Evolutionary conservation across 2,329 filamentous ascomycete genomes (phyloP).

Genomic region (Fusarium chlamydosporum): DNA sequence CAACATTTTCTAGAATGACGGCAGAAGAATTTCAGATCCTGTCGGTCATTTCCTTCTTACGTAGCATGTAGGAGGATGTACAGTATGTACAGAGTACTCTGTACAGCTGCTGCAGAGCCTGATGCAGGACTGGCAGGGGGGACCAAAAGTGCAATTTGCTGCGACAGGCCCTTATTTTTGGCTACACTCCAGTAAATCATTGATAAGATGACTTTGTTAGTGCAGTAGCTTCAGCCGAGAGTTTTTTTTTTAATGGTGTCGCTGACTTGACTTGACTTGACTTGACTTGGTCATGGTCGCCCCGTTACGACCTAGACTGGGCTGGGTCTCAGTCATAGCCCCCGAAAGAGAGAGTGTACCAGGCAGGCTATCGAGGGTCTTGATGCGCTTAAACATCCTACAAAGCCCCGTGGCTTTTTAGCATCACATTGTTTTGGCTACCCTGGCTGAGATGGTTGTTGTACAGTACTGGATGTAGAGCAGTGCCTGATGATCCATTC

Average conservation of each 20-base stretch:
- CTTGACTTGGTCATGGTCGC: conserved; percentile 8
- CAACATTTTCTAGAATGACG: conserved; percentile 53
- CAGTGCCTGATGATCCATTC: conserved; percentile 31
- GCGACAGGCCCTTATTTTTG: conserved; percentile 30
- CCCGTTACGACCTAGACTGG: conserved; percentile 25
- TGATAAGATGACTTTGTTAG: conserved; percentile 24
- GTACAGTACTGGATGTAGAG: background rate
- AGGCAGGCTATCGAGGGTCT: conserved; percentile 29
- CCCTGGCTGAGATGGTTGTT: background rate
- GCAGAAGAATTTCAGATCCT: conserved; percentile 48
- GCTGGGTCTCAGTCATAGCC: conserved; percentile 9
- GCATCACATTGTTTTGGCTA: conserved; percentile 13
- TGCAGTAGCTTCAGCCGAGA: conserved; percentile 15
- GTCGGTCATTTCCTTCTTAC: conserved; percentile 16
- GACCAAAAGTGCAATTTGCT: conserved; percentile 42
- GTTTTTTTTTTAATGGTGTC: conserved; percentile 27
- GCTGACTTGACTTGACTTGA: conserved; percentile 31
- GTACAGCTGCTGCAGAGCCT: background rate
- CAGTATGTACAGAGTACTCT: too few relatives aligned
- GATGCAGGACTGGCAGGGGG: conserved; percentile 32
- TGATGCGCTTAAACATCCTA: background rate
- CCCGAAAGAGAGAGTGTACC: conserved; percentile 15
- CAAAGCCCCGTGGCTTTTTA: conserved; percentile 15
- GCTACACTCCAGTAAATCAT: conserved; percentile 19
- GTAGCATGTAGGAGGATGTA: background rate